These are phyloP conservation scores for Aspergillus sp. DNA, from an alignment of 2,329 filamentous ascomycete species.

Conservation along the genomic window DNA sequence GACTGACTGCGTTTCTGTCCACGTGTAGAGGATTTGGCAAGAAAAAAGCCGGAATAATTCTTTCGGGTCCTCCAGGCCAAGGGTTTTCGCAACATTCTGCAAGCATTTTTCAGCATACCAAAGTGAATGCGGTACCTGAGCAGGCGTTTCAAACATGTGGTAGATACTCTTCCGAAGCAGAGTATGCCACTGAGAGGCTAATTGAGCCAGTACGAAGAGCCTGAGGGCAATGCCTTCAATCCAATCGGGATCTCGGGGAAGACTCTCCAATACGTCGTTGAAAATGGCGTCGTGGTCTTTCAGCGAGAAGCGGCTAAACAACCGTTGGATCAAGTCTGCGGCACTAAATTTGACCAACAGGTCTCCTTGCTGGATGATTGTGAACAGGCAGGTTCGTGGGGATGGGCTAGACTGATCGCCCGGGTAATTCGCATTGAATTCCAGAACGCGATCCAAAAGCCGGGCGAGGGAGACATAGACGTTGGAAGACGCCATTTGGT, in stretches of 20 bases:
- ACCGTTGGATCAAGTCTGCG: slow-evolving; percentile 55
- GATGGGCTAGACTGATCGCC: slow-evolving; percentile 51
- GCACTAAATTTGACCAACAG: slow-evolving; percentile 69
- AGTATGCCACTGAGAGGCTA: slow-evolving; percentile 79
- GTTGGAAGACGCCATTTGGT: slow-evolving; percentile 58
- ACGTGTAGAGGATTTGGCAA: slow-evolving; percentile 82
- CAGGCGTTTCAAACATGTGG: slow-evolving; percentile 85
- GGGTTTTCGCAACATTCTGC: slow-evolving; percentile 51
- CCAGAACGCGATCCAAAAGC: slow-evolving; percentile 62
- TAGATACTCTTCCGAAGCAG: slow-evolving; percentile 80
- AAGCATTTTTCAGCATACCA: slow-evolving; percentile 67
- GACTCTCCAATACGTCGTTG: slow-evolving; percentile 65
- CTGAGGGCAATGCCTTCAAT: slow-evolving; percentile 78
- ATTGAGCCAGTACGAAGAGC: slow-evolving; percentile 61
- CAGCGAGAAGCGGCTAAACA: slow-evolving; percentile 77
- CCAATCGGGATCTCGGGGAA: slow-evolving; percentile 64
- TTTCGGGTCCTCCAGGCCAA: slow-evolving; percentile 56
- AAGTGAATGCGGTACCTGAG: slow-evolving; percentile 55
- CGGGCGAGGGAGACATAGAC: slow-evolving; percentile 58
- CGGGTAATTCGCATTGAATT: slow-evolving; percentile 58
- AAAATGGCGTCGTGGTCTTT: slow-evolving; percentile 77
- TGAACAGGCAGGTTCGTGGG: slow-evolving; percentile 62
- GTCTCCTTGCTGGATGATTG: slow-evolving; percentile 56
- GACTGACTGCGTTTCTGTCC: slow-evolving; percentile 61
- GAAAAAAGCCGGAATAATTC: slow-evolving; percentile 76